These are phyloP conservation scores for Adenanthera pavonina DNA, from an alignment of 306 rosid genomes.

Conservation along the genomic window DNA sequence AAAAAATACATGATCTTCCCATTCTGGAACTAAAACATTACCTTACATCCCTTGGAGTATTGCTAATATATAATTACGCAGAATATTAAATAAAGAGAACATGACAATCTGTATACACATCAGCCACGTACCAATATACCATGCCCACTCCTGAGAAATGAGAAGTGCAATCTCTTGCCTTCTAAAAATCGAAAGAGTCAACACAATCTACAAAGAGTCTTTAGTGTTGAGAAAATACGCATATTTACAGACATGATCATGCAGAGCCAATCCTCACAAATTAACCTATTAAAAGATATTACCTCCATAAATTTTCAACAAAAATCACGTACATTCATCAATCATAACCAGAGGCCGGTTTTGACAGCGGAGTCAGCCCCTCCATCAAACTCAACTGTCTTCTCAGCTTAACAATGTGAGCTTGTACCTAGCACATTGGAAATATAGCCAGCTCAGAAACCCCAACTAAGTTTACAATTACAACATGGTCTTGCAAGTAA, in stretches of 20 bases:
- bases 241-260: conserved; percentile 33
- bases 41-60: background rate
- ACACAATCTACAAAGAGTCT: conserved; percentile 39
- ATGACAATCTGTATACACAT: background rate
- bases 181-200: conserved; percentile 28
- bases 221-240: conserved; percentile 4
- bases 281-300: conserved; percentile 16
- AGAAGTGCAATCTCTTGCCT: conserved; percentile 21
- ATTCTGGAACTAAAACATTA: background rate
- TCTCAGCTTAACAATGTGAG: conserved; percentile 83
- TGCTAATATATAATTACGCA: background rate
- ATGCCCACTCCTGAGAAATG: conserved; percentile 25
- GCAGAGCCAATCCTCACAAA: conserved; percentile 35
- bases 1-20: background rate
- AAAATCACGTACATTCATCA: conserved; percentile 58
- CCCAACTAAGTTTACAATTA: conserved; percentile 7
- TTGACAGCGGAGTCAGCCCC: conserved; percentile 74
- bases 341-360: conserved; percentile 74
- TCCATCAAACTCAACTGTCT: conserved; percentile 84
- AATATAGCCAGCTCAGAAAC: conserved; percentile 41
- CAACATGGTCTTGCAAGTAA: background rate
- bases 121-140: conserved; percentile 7
- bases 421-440: conserved; percentile 78
- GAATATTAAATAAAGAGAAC: conserved; percentile 13
- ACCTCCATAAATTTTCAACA: conserved; percentile 22